Base-by-base conservation (phyloP, 2,329 filamentous ascomycete genomes). In the Penicillium capsulatum region DNA sequence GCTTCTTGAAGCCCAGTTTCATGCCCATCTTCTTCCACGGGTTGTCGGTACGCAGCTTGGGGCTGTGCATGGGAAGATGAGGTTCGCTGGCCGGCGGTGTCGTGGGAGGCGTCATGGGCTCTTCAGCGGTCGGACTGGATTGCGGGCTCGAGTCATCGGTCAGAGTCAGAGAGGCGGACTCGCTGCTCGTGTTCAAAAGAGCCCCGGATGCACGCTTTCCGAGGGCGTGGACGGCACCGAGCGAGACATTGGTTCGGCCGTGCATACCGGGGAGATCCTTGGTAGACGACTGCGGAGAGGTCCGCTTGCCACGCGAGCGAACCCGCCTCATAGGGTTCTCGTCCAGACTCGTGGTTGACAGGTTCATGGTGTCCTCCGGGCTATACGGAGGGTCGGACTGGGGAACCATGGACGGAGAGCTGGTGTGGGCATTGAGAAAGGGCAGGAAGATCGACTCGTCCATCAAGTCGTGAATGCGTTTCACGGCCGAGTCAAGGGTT, bases 401-500 rank as follows among this genome's bases (percentile, higher is more conserved):
- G 9, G 71, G 66, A 29, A 61, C 53, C n/a, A 75, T 69, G 20
- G 63, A 59, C 1, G 70, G 67, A 31, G 73, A 69, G 1, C 71
- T 68, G 43, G 72, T 73, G 33, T 74, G 68, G 47, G 73, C 77
- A 65, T 95, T 91, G 38, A 97, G 75, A 60, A 97, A 98, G 0
- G 91, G 90, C 1, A 95, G 82, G 36, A 97, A 74, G 0, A 97
- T 86, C 3, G 90, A 96, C 62, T 97, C 92, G 56, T 95, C 94
- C 90, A 98, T 97, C 40, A 98, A 73, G 54, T 97, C 92, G 63
- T 91, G 90, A 28, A 96, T 86, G 45, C 95, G 94, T 46, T 79
- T 77, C 16, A 94, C 85, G 14, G 92, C 89, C 35, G 86, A 78
- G 44, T 94, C 84, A 11, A 98, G 73, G 38, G 81, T 79, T 28